Evolutionary conservation across 768 basidiomycete genomes (phyloP), one percentile per base, ranked within the genome.

Genomic region (Serendipita indica): DNA sequence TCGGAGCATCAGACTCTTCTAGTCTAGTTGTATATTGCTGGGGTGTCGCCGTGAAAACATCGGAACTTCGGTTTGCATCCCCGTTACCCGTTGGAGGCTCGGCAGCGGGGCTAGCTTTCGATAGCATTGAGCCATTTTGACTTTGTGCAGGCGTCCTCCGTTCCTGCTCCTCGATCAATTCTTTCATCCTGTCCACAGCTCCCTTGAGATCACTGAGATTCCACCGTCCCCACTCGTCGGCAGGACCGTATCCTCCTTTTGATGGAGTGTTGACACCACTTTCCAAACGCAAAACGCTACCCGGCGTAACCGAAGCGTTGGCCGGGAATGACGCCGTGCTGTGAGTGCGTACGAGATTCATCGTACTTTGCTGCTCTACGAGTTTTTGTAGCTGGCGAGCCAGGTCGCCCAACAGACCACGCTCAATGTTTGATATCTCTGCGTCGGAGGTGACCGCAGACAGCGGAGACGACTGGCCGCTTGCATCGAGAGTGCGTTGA

Each of bases 161-260:
- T 30, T 54, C 49, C 32, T 54, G 49, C n/a, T 54, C 49, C 22
- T 54, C 49, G 7, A 54, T 54, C 10, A 54, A 28, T 12, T 27
- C 49, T 18, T 54, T 54, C 49, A 54, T 54, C n/a, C 49, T 27
- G 7, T 20, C 49, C 25, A 54, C 49, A 20, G 49, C 49, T 4
- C 49, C 49, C 25, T 54, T 54, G 22, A 54, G 25, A 10, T 54
- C 49, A 7, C 30, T 28, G 25, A 54, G 25, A 28, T 33, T 54
- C 49, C 49, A 54, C 25, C 49, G 3, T 54, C 49, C 49, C 22
- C 22, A 54, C 49, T 54, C 49, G 25, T 54, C 49, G 7, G 30
- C 49, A 10, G 22, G 25, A 16, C 32, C 10, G 20, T 33, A 18
- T 13, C 25, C 16, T 2, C n/a, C 4, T 10, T n/a, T 37, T 10